Base-by-base conservation (phyloP, 148 eudicot genomes). In the Chenopodium berlandieri region DNA sequence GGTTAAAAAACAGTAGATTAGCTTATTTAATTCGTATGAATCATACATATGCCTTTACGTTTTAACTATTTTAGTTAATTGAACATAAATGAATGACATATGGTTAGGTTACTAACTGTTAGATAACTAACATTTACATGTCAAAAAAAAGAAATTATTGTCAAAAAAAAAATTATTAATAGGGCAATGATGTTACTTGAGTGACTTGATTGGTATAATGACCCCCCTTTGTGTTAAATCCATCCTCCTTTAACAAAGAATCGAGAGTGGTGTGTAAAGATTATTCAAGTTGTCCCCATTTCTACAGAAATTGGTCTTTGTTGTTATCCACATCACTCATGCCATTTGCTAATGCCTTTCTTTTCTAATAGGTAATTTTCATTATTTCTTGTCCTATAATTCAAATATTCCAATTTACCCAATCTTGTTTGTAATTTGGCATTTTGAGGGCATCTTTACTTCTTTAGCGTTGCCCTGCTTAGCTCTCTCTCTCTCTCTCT, bases 231-330 rank as follows among this genome's bases (percentile, higher is more conserved):
- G 80, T 82, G 84, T 73, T 47, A 56, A 69, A 69, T 82, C 74
- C 37, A 64, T 66, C 40, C 44, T 12, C 37, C 37, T 17, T 40
- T 40, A 4, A 40, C 44, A 40, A 40, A 40, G 44, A 10, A 31
- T 60, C 80, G 46, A 70, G 83, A 73, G 78, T 74, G 73, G 72
- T 73, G 71, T 73, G 76, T 44, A 79, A 56, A 74, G 73, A 80
- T 73, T 74, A 80, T 73, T 74, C 75, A 80, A 31, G 73, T 22
- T 58, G 77, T 74, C 78, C 37, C 76, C 50, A 23, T 31, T 27
- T 44, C 71, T 62, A 54, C 44, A 60, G 34, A 58, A 69, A 58
- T 40, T 77, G 75, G 78, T 72, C 69, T 30, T 82, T 72, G 79
- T 69, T 71, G 71, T 82, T n/a, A 77, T 82, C 76, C 70, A 56